Percentiles rank a stretch among this genome's conserved stretches.
Conservation (phyloP, 2,329 filamentous ascomycete genomes). For the Talaromyces sp. region DNA sequence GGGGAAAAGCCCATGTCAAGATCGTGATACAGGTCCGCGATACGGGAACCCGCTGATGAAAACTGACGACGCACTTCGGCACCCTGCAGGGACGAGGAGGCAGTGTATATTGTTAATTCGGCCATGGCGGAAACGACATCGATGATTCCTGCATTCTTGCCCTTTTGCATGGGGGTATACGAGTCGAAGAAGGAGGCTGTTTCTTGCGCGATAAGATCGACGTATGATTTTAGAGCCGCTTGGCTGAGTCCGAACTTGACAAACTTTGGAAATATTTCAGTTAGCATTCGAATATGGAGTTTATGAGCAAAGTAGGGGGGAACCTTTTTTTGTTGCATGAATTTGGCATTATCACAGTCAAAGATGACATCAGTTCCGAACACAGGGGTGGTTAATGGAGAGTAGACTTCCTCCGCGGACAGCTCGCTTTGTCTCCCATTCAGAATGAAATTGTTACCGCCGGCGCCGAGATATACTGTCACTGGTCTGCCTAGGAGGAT, state of each 20-base stretch:
- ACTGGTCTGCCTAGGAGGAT: conserved; percentile 83
- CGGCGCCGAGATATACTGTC: conserved; percentile 74
- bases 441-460: conserved; percentile 85
- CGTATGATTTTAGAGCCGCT: conserved; percentile 63
- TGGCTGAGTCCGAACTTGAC: conserved; percentile 61
- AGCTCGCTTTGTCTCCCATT: conserved; percentile 88
- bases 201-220: conserved; percentile 71
- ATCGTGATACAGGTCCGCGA: conserved; percentile 80
- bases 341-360: conserved; percentile 82
- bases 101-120: conserved; percentile 85
- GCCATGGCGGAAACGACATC: conserved; percentile 73
- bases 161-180: conserved; percentile 52
- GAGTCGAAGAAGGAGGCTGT: conserved; percentile 67
- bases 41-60: conserved; percentile 55
- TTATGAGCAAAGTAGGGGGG: background rate
- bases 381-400: conserved; percentile 63
- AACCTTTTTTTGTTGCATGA: conserved; percentile 96
- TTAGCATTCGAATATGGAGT: background rate
- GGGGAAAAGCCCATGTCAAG: conserved; percentile 86
- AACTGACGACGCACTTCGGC: conserved; percentile 76
- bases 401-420: conserved; percentile 86
- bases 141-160: conserved; percentile 55
- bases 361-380: conserved; percentile 87
- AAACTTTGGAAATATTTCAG: conserved; percentile 37
- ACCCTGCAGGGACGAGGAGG: conserved; percentile 78